Base-by-base conservation (phyloP, 768 basidiomycete species). In the Agaricus blazei region DNA sequence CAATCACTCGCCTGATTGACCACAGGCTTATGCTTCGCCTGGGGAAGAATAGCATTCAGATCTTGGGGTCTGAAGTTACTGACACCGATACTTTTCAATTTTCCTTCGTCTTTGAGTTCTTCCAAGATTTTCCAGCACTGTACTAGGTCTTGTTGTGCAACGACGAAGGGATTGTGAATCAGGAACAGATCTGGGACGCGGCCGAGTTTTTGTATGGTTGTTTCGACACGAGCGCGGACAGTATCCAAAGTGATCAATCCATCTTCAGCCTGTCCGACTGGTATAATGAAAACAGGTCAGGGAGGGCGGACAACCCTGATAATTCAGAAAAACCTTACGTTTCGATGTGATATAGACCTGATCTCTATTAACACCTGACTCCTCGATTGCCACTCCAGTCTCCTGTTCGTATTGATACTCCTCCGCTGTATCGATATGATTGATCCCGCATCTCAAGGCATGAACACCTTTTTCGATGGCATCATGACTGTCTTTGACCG, bases 381-480 rank as follows among this genome's bases (percentile, higher is more conserved):
- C 54, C 9, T 51, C 34, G 44, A 80, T 67, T 1, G 72, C 74
- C 19, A 68, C 67, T 5, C 75, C 77, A 0, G 79, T 69, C 1
- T 73, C 66, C 24, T 61, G 64, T 60, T 82, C 81, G 51, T 76
- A 82, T 3, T 49, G 42, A 58, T 83, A 83, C 11, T 66, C 9
- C 62, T 81, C 79, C 1, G 80, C 80, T 3, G 77, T 77, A 55
- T 83, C 81, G 52, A 83, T 70, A 60, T 81, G 80, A 8, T 69
- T 71, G 60, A 81, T 75, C 0, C 78, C 79, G 29, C 67, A 68
- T 36, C 68, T 62, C 41, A 82, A 62, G 4, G 70, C 71, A 7
- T 62, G 43, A 23, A 62, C 62, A 0, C 68, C 67, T 42, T 62
- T 63, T 38, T 70, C 63, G 5, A 69, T 52, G 14, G 69, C 70